phyloP scores from a whole-genome alignment of 352 stramenopile species.

The Phytopythium chamaehyphon region DNA sequence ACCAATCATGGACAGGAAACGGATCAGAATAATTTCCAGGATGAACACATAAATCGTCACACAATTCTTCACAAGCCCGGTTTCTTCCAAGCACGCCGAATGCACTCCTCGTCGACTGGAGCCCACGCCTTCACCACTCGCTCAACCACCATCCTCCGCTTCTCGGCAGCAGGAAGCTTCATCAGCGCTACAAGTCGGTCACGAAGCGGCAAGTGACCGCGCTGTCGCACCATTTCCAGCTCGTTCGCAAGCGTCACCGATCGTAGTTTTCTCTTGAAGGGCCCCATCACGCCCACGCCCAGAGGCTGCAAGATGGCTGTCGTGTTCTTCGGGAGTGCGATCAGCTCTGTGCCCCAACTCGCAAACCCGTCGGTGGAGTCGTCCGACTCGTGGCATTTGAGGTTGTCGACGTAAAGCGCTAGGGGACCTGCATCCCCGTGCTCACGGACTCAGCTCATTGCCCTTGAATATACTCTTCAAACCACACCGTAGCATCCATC shows the following conservation, averaged over 20 bases:
- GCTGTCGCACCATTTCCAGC: conserved; percentile 4
- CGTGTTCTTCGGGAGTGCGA: conserved; percentile 16
- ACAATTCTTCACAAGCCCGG: conserved; percentile 4
- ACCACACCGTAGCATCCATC: conserved; percentile 19
- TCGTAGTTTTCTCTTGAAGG: conserved; percentile 21
- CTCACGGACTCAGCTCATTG: conserved; percentile 9
- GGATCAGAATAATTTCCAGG: neutral
- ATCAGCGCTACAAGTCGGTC: conserved; percentile 9
- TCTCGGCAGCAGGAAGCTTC: conserved; percentile 2
- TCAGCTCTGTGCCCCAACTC: conserved; percentile 14
- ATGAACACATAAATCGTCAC: neutral
- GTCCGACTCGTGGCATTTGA: conserved; percentile 18
- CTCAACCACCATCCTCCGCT: conserved; percentile 9
- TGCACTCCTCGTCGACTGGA: conserved; percentile 4
- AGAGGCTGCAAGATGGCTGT: conserved; percentile 19
- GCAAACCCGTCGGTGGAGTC: conserved; percentile 10
- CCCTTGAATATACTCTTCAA: conserved; percentile 7
- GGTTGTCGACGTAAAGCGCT: conserved; percentile 24
- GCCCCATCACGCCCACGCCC: conserved; percentile 18
- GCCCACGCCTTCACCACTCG: conserved; percentile 13
- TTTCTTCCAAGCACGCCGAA: conserved; percentile 15
- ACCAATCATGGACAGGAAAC: neutral
- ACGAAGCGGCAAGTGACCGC: no score
- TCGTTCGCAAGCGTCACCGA: conserved; percentile 5
- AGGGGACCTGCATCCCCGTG: no score